These are phyloP conservation scores for Oryza australiensis DNA, from an alignment of 176 grass and related monocot species.

Conservation along the genomic window DNA sequence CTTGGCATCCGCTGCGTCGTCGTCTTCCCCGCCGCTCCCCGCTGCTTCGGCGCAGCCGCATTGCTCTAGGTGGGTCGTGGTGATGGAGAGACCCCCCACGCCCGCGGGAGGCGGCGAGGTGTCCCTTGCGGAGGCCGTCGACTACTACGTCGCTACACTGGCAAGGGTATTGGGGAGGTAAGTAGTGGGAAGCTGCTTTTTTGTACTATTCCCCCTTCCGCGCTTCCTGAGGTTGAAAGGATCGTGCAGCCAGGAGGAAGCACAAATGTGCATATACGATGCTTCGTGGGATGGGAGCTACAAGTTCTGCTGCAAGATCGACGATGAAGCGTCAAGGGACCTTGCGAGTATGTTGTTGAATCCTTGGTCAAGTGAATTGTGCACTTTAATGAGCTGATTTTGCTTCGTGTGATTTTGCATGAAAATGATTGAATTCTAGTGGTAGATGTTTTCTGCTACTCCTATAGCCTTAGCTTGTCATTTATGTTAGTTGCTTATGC, in stretches of 20 bases:
- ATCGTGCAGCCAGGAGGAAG: slow-evolving; percentile 57
- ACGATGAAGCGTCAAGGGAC: slow-evolving; percentile 47
- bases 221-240: background rate
- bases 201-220: background rate
- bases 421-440: background rate
- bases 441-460: slow-evolving; percentile 16
- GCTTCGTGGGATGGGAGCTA: slow-evolving; percentile 68
- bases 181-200: background rate
- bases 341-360: slow-evolving; percentile 63
- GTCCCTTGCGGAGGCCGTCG: slow-evolving; percentile 62
- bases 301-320: slow-evolving; percentile 73
- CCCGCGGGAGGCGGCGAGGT: slow-evolving; percentile 7
- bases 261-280: slow-evolving; percentile 76
- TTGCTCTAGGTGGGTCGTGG: slow-evolving; percentile 55
- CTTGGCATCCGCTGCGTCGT: slow-evolving; percentile 28
- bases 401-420: background rate
- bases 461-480: background rate
- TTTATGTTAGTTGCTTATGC: slow-evolving; percentile 14
- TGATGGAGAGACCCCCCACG: slow-evolving; percentile 44
- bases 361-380: background rate
- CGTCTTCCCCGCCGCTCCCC: slow-evolving; percentile 5
- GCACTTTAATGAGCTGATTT: background rate
- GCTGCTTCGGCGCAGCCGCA: background rate
- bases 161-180: slow-evolving; percentile 67
- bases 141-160: slow-evolving; percentile 70